Evolutionary conservation across 345 rosid species (phyloP).

Genomic region (Conringia planisiliqua): DNA sequence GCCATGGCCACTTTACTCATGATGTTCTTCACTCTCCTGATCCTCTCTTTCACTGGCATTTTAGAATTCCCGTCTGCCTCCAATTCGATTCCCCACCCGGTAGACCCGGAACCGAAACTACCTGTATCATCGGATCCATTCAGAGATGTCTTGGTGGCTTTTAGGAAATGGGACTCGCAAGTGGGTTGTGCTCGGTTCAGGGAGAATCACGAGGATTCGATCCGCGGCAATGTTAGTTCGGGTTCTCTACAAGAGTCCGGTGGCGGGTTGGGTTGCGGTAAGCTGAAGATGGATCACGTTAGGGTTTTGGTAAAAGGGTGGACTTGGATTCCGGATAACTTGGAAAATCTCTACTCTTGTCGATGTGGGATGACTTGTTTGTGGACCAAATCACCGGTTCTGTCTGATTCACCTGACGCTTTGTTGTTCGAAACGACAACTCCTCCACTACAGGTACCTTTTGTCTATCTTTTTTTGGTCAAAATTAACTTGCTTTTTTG

Average conservation of each 20-base stretch:
- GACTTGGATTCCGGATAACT: conserved; percentile 98
- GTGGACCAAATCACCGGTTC: conserved; percentile 94
- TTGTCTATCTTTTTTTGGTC: neutral
- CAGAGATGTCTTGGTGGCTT: conserved; percentile 51
- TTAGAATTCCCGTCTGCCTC: conserved; percentile 67
- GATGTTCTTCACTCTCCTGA: conserved; percentile 56
- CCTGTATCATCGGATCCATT: conserved; percentile 47
- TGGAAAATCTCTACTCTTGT: conserved; percentile 83
- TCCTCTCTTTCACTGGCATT: conserved; percentile 75
- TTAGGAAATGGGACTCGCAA: conserved; percentile 66
- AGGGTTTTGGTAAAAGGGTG: conserved; percentile 83
- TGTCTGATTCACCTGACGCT: conserved; percentile 86
- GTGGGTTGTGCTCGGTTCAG: conserved; percentile 78
- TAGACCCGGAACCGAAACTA: neutral
- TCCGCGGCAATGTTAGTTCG: conserved; percentile 42
- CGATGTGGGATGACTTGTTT: conserved; percentile 83
- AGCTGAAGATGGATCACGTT: conserved; percentile 59
- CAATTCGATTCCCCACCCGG: conserved; percentile 27
- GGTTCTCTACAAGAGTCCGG: conserved; percentile 51
- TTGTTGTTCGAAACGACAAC: conserved; percentile 74
- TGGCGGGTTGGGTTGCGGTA: conserved; percentile 44
- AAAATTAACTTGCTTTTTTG: conserved; percentile 1
- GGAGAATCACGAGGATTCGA: conserved; percentile 37
- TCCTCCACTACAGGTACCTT: conserved; percentile 67
- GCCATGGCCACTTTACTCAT: conserved; percentile 45